A percentile compares a stretch with the other conserved stretches of the same genome.
Evolutionary conservation across 2,329 filamentous ascomycete species (phyloP).

Genomic region (Raffaelea deltoideospora): DNA sequence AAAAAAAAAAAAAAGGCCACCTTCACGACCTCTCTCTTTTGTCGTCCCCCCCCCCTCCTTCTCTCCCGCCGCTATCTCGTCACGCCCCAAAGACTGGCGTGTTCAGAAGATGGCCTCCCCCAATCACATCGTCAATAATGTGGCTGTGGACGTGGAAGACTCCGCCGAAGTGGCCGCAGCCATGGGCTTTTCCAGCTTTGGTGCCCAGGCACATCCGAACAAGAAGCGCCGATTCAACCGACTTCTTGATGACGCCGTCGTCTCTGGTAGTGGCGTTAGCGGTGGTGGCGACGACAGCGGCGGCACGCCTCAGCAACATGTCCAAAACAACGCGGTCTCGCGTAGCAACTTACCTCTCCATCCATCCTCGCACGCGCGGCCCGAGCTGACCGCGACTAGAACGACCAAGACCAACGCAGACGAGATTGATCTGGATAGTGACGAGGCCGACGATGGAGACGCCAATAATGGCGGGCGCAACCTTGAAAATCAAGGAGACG

Average conservation of each 20-base stretch:
- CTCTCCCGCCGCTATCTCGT: neutral
- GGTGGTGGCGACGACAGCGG: neutral
- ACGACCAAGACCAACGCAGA: slow-evolving; percentile 19
- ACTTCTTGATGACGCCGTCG: slow-evolving; percentile 32
- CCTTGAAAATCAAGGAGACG: no score
- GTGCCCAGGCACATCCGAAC: slow-evolving; percentile 31
- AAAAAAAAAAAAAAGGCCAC: neutral
- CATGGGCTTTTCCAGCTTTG: slow-evolving; percentile 64
- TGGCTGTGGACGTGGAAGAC: slow-evolving; percentile 16
- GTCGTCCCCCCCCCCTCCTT: neutral
- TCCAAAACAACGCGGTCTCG: no score
- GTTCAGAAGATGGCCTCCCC: no score
- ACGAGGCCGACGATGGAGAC: slow-evolving; percentile 16
- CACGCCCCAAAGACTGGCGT: no score
- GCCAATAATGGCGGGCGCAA: neutral
- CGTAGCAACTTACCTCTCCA: no score
- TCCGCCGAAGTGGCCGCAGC: slow-evolving; percentile 44
- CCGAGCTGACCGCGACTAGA: neutral
- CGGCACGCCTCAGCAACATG: no score
- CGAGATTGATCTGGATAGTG: slow-evolving; percentile 28
- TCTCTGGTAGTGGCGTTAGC: slow-evolving; percentile 4
- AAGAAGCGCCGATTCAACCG: slow-evolving; percentile 57
- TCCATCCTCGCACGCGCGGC: slow-evolving; percentile 7
- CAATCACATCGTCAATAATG: no score
- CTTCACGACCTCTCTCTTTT: neutral